Base-by-base conservation (phyloP, 2,329 filamentous ascomycete species). In the Microsporum audouinii region DNA sequence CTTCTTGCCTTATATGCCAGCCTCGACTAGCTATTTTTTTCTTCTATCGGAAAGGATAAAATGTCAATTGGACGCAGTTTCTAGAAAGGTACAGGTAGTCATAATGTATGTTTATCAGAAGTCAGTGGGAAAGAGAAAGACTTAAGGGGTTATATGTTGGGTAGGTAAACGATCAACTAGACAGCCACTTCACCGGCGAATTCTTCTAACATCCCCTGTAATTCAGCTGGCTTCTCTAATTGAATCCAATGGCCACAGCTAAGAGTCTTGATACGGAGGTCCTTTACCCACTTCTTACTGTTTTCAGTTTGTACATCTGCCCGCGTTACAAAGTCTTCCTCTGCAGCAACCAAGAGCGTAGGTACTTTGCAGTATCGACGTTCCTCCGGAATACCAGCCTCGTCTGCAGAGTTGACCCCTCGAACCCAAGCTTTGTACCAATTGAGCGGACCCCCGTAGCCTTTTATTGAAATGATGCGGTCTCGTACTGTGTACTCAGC, bases 171-270 rank as follows among this genome's bases (percentile, higher is more conserved):
- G 10, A 10, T 10, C 10, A 57, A 12, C 53, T n/a, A n/a, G 29
- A 27, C 10, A 12, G 10, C 34, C 23, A 57, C 6, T 17, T 57
- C 55, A 38, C 8, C 31, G 12, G 55, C 55, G 38, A 39, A 57
- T 38, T n/a, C 10, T 10, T 23, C 34, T 2, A 58, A 27, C 14
- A 58, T 29, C 5, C 3, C 23, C 17, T 2, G 27, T 6, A 58
- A 7, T 17, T 41, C 33, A 33, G 23, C 36, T 12, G 56, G 56
- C 2, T 41, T 31, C 34, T 43, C 14, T 6, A 58, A 17, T 17
- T 41, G 36, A 41, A 36, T 2, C 56, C 56, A 58, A 31, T 58
- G 56, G n/a, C 56, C 56, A 27, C 56, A 58, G 12, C 41, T 34
- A 17, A 58, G 1, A 6, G 29, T 27, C 34, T 57, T 33, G 12